Base-by-base conservation (phyloP, 306 rosid genomes). In the Inga leiocalycina region DNA sequence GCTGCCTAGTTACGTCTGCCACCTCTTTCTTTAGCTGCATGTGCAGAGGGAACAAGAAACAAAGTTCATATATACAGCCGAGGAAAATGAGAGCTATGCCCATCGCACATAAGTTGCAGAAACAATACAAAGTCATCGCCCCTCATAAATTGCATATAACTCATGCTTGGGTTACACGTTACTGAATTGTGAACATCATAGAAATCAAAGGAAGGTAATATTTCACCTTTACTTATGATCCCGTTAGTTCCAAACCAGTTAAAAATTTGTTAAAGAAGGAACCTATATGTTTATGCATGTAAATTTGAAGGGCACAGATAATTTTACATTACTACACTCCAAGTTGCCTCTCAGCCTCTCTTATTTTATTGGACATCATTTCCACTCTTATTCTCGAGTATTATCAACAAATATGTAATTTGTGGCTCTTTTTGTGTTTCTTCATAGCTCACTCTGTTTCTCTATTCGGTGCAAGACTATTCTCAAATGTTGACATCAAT, bases 21-120 rank as follows among this genome's bases (percentile, higher is more conserved):
- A 92, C 56, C 89, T 94, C 97, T 83, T 88, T 89, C 89, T 85
- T 92, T 74, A 97, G 95, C 99, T 97, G 94, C 91, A 87, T 49
- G 77, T 61, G 44, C 68, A 49, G 61, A 32, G 70, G 45, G 77
- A 61, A 37, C 30, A 85, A 78, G 27, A 82, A 11, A 77, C 64
- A 62, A 11, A 51, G 43, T 73, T 80, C 81, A 79, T 76, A 37
- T 71, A 44, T 54, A 39, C 49, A 77, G 43, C 66, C 75, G 37
- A 13, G 45, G 46, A 73, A 54, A 79, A 75, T 59, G 10, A 79
- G 71, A 69, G 30, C 71, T 72, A 57, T 59, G 80, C 46, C 61
- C 74, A 68, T 10, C 5, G 10, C 32, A 22, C 78, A 54, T 37
- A 44, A 41, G 37, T 62, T 52, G 77, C 35, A 57, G 54, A 71